phyloP scores from a whole-genome alignment of 495 filamentous ascomycete genomes.

The Podospora tetraspora region DNA sequence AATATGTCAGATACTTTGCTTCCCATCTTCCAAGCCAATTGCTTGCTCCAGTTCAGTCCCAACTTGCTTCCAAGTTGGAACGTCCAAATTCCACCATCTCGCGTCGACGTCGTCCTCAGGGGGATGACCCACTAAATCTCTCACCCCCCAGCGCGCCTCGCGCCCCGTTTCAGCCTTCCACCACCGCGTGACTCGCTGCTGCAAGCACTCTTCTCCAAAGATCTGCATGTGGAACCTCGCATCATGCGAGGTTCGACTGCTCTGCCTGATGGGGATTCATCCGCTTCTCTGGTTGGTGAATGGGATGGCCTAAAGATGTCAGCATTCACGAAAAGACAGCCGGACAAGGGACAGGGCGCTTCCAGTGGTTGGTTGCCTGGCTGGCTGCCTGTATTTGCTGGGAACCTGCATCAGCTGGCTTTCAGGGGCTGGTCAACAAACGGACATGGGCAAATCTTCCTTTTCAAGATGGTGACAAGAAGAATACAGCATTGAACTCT shows the following conservation, averaged over 20 bases:
- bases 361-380: not conserved
- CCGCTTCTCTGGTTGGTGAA: not conserved
- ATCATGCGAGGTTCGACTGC: not conserved
- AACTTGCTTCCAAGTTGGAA: not conserved
- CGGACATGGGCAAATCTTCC: not conserved
- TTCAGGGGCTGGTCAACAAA: not conserved
- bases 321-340: no score
- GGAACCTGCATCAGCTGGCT: not conserved
- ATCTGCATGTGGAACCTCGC: not conserved
- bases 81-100: not conserved
- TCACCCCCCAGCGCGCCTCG: not conserved
- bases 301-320: not conserved
- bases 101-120: not conserved
- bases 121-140: not conserved
- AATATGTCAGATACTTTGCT: not conserved
- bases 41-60: not conserved
- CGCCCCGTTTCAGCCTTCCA: conserved; percentile 9
- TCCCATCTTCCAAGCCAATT: not conserved
- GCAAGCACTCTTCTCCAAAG: conserved; percentile 4
- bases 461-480: not conserved
- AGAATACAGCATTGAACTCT: not conserved
- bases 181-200: not conserved
- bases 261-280: not conserved
- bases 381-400: not conserved
- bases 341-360: not conserved